These are phyloP conservation scores for Tulasnella sp. DNA, from an alignment of 768 basidiomycete species.

Conservation along the genomic window DNA sequence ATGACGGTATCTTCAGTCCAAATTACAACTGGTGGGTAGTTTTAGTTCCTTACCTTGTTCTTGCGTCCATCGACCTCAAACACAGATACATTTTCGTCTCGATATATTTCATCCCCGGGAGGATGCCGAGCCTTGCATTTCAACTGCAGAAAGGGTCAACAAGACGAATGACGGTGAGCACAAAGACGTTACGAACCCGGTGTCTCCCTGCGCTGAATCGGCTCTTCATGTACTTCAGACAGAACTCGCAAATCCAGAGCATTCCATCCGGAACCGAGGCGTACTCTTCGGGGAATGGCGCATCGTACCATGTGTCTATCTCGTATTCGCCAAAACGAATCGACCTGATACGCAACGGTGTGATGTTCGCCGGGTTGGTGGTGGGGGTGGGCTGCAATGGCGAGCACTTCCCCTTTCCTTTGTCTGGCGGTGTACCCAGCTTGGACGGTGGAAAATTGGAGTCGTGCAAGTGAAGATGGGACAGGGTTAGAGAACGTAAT, in stretches of 20 bases:
- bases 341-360: constrained; percentile 54
- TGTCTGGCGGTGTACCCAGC: constrained; percentile 47
- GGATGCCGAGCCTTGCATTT: constrained; percentile 94
- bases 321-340: constrained; percentile 87
- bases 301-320: constrained; percentile 97
- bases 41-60: constrained; percentile 75
- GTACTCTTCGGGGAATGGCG: constrained; percentile 97
- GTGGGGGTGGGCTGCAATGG: constrained; percentile 29
- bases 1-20: not conserved
- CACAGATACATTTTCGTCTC: constrained; percentile 76
- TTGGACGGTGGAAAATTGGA: constrained; percentile 32
- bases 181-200: constrained; percentile 43
- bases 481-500: constrained; percentile 22
- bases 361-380: constrained; percentile 25
- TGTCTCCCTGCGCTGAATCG: constrained; percentile 76
- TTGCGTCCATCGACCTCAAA: constrained; percentile 98
- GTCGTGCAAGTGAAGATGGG: constrained; percentile 20
- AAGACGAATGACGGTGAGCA: not conserved
- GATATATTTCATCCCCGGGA: constrained; percentile 96
- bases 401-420: not conserved
- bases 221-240: constrained; percentile 96
- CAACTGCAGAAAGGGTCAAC: constrained; percentile 41
- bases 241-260: constrained; percentile 96
- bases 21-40: not conserved
- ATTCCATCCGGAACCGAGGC: constrained; percentile 80